These are phyloP conservation scores for Myxozyma sirexii DNA, from an alignment of 805 yeast species.

Conservation along the genomic window DNA sequence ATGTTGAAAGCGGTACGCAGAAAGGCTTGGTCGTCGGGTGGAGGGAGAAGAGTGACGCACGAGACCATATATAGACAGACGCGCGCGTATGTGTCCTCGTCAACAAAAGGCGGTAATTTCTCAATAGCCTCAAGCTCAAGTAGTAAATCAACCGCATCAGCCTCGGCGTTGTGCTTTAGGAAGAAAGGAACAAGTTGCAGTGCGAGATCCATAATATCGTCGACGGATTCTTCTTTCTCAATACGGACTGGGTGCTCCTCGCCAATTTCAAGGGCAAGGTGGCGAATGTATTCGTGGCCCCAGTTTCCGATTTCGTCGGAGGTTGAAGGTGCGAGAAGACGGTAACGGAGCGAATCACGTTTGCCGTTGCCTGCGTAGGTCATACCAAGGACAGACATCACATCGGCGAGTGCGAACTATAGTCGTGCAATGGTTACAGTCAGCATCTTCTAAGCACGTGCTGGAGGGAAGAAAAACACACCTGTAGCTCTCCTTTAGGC, in stretches of 20 bases:
- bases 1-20: constrained; percentile 86
- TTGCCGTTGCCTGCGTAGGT: constrained; percentile 83
- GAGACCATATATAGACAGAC: constrained; percentile 78
- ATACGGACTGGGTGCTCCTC: constrained; percentile 59
- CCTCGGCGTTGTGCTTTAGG: constrained; percentile 93
- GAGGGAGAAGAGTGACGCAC: constrained; percentile 94
- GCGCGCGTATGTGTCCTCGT: constrained; percentile 77
- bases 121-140: constrained; percentile 88
- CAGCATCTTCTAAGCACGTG: too few relatives aligned
- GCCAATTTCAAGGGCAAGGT: constrained; percentile 92
- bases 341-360: constrained; percentile 76
- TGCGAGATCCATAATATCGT: constrained; percentile 63
- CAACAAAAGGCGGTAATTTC: constrained; percentile 79
- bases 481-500: constrained; percentile 50
- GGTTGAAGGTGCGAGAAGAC: constrained; percentile 57
- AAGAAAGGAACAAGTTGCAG: constrained; percentile 84
- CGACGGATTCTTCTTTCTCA: constrained; percentile 36
- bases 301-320: constrained; percentile 71
- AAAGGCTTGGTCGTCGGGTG: constrained; percentile 87
- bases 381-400: constrained; percentile 92
- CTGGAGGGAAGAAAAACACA: constrained; percentile 9
- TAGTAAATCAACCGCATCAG: constrained; percentile 94
- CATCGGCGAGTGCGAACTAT: constrained; percentile 67
- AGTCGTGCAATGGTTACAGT: too few relatives aligned
- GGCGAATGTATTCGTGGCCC: constrained; percentile 99